Conservation (phyloP, 805 yeast genomes). For the Monosporozyma servazzii region DNA sequence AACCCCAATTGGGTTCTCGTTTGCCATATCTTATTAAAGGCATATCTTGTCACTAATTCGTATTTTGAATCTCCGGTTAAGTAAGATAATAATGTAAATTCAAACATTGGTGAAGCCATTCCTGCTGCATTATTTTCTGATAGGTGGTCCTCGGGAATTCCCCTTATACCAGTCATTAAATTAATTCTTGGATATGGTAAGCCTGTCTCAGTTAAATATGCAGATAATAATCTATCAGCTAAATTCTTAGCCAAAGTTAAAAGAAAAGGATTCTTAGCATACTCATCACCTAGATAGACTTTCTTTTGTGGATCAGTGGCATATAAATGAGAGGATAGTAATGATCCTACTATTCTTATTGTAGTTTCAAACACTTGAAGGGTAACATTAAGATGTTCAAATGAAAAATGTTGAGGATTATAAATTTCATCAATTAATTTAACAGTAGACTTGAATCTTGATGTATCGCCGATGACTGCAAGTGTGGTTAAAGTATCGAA, state of each 20-base stretch:
- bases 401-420: slow-evolving; percentile 25
- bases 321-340: slow-evolving; percentile 68
- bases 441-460: slow-evolving; percentile 41
- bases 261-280: slow-evolving; percentile 55
- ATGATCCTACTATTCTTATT: slow-evolving; percentile 74
- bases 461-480: slow-evolving; percentile 59
- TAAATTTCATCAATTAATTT: slow-evolving; percentile 32
- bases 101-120: slow-evolving; percentile 74
- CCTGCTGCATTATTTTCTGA: slow-evolving; percentile 81
- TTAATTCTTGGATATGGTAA: slow-evolving; percentile 80
- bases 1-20: slow-evolving; percentile 52
- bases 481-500: slow-evolving; percentile 75
- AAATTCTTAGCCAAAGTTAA: slow-evolving; percentile 62
- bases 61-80: slow-evolving; percentile 68
- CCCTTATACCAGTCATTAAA: slow-evolving; percentile 33
- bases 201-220: slow-evolving; percentile 54
- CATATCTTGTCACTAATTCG: slow-evolving; percentile 48
- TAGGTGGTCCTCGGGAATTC: slow-evolving; percentile 37
- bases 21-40: slow-evolving; percentile 66
- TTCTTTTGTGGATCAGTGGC: slow-evolving; percentile 40
- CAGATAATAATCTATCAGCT: slow-evolving; percentile 61
- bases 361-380: slow-evolving; percentile 86
- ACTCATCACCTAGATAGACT: slow-evolving; percentile 34
- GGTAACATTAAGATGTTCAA: slow-evolving; percentile 51
- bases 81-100: slow-evolving; percentile 64